Conservation (phyloP, 306 rosid genomes). For the Elaeagnus macrophylla region DNA sequence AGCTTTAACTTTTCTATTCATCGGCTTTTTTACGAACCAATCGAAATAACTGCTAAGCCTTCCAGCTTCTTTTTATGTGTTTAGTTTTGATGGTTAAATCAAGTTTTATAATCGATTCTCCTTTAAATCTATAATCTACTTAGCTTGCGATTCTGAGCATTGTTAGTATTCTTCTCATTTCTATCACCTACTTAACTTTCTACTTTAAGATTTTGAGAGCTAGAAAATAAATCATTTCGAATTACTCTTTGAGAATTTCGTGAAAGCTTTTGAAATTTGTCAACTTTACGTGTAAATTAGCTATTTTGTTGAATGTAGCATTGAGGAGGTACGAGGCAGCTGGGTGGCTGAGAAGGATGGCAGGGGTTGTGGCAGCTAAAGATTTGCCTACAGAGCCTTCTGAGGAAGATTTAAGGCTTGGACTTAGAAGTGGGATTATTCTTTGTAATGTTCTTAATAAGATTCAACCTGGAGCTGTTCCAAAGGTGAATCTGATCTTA, state of each 20-base stretch:
- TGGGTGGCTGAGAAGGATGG: constrained; percentile 90
- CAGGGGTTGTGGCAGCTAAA: constrained; percentile 91
- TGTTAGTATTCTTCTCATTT: not conserved
- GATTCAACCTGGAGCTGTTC: constrained; percentile 71
- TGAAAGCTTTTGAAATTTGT: not conserved
- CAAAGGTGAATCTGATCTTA: constrained; percentile 48
- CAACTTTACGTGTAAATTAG: not conserved
- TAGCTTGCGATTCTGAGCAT: not conserved
- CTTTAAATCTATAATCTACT: too few relatives aligned
- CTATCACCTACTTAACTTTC: too few relatives aligned
- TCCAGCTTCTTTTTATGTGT: too few relatives aligned
- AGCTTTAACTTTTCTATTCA: not conserved
- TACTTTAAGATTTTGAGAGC: too few relatives aligned
- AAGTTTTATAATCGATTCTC: too few relatives aligned
- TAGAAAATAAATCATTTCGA: too few relatives aligned
- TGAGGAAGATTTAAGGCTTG: constrained; percentile 93
- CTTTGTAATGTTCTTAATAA: constrained; percentile 83
- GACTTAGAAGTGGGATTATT: constrained; percentile 86
- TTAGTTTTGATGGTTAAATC: too few relatives aligned
- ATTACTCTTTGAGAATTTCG: not conserved
- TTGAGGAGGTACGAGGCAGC: constrained; percentile 87
- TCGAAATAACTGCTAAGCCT: too few relatives aligned
- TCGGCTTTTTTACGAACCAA: not conserved
- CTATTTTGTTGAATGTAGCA: constrained; percentile 34
- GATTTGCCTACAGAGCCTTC: constrained; percentile 96